Conservation (phyloP, 257 asterid species). For the Paulownia fortunei region DNA sequence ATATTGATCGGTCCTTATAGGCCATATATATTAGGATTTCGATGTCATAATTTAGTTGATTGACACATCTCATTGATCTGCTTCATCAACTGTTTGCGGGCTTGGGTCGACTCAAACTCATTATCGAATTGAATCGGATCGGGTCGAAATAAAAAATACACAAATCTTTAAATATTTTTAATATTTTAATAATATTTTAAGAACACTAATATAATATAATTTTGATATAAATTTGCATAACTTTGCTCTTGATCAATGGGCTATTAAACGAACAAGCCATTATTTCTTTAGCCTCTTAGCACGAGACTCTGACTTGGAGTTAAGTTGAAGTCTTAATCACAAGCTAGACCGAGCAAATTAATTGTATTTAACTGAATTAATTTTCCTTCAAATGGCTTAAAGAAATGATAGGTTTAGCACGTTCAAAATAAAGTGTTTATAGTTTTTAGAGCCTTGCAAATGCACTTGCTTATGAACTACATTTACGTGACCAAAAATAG, state of each 20-base stretch:
- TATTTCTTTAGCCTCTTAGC: not conserved
- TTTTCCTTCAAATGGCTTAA: not conserved
- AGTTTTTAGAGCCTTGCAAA: constrained; percentile 24
- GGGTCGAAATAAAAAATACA: too few relatives aligned
- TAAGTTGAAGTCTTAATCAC: not conserved
- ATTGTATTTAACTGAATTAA: not conserved
- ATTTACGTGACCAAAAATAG: not conserved
- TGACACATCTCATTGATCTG: too few relatives aligned
- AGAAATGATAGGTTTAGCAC: not conserved
- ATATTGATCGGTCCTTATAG: too few relatives aligned
- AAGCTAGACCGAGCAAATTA: not conserved
- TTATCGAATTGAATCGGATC: too few relatives aligned
- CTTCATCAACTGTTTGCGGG: too few relatives aligned
- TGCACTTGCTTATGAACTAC: constrained; percentile 22
- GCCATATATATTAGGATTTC: too few relatives aligned
- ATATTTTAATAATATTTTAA: not conserved
- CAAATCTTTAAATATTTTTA: too few relatives aligned
- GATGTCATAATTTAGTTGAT: too few relatives aligned
- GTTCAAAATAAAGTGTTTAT: not conserved
- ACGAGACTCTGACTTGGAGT: not conserved
- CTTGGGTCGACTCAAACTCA: too few relatives aligned
- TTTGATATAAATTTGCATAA: too few relatives aligned
- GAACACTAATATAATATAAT: too few relatives aligned
- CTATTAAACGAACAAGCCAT: not conserved
- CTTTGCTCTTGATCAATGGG: not conserved